phyloP scores from a whole-genome alignment of 2,329 filamentous ascomycete species.

The Penicillium sp. region DNA sequence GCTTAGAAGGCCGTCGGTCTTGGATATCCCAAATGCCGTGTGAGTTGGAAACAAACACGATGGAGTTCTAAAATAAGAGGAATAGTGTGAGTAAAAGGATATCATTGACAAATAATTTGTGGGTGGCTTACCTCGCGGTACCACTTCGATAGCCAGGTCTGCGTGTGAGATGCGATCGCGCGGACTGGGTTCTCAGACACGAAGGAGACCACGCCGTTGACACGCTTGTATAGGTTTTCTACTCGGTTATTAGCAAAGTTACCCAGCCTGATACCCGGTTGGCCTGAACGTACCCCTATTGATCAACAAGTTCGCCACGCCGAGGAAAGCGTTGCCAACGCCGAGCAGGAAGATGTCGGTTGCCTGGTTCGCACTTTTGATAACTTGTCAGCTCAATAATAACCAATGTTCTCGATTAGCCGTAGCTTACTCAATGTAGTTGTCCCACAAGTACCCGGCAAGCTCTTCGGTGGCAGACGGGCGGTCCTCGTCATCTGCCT shows the following conservation, averaged over 20 bases:
- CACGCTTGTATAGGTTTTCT: conserved; percentile 63
- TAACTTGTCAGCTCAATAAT: conserved; percentile 5
- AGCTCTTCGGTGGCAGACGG: conserved; percentile 65
- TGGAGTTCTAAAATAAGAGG: conserved; percentile 57
- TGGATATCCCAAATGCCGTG: conserved; percentile 75
- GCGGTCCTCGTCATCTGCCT: conserved; percentile 52
- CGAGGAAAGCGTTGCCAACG: conserved; percentile 83
- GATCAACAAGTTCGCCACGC: conserved; percentile 76
- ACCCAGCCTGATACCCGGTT: not conserved
- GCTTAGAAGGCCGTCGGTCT: conserved; percentile 55
- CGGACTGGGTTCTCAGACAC: conserved; percentile 72
- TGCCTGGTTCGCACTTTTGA: conserved; percentile 59
- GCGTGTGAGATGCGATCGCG: conserved; percentile 75
- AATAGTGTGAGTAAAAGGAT: not conserved
- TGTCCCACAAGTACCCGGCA: conserved; percentile 90
- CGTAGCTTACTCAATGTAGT: conserved; percentile 72
- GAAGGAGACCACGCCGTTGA: conserved; percentile 77
- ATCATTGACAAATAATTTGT: not conserved
- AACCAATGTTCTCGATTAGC: not conserved
- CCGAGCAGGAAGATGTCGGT: conserved; percentile 82
- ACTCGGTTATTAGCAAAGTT: conserved; percentile 12
- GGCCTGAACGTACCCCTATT: conserved; percentile 62
- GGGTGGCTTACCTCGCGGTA: conserved; percentile 62
- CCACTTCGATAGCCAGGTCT: conserved; percentile 69
- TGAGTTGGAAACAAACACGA: conserved; percentile 71